phyloP scores from a whole-genome alignment of 2,329 filamentous ascomycete genomes.

The Monosporascus sp. region DNA sequence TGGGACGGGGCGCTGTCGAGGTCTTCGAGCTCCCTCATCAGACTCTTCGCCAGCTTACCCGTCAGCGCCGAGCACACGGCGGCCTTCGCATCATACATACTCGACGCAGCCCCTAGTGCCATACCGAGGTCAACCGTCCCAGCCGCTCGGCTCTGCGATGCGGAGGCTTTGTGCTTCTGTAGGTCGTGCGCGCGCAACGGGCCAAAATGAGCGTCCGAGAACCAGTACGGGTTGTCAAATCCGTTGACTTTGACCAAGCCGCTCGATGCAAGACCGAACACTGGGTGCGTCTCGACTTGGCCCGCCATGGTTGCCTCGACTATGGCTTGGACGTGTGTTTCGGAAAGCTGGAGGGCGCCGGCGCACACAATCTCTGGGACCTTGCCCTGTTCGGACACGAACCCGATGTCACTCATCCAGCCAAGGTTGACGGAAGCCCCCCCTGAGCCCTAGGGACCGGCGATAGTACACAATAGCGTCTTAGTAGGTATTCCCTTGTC shows the following conservation, averaged over 20 bases:
- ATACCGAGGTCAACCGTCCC: slow-evolving; percentile 12
- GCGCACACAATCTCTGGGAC: slow-evolving; percentile 22
- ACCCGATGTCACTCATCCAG: slow-evolving; percentile 22
- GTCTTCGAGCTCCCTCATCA: slow-evolving; percentile 26
- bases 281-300: slow-evolving; percentile 13
- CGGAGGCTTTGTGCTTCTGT: slow-evolving; percentile 7
- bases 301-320: slow-evolving; percentile 19
- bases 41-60: slow-evolving; percentile 22
- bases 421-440: slow-evolving; percentile 21
- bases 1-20: slow-evolving; percentile 19
- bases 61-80: slow-evolving; percentile 20
- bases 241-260: slow-evolving; percentile 21
- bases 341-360: slow-evolving; percentile 19
- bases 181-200: slow-evolving; percentile 19
- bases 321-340: slow-evolving; percentile 17
- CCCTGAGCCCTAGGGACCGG: slow-evolving; percentile 17
- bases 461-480: slow-evolving; percentile 22
- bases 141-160: slow-evolving; percentile 6
- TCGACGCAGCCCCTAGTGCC: slow-evolving; percentile 15
- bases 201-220: slow-evolving; percentile 22
- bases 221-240: slow-evolving; percentile 24
- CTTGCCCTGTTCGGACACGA: slow-evolving; percentile 22
- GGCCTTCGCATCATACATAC: slow-evolving; percentile 13
- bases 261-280: slow-evolving; percentile 21
- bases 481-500: slow-evolving; percentile 21